A percentile compares a stretch with the other conserved stretches of the same genome.
These are phyloP conservation scores for Ceratobasidium sp. DNA, from an alignment of 1,284 basidiomycete genomes.

Conservation along the genomic window DNA sequence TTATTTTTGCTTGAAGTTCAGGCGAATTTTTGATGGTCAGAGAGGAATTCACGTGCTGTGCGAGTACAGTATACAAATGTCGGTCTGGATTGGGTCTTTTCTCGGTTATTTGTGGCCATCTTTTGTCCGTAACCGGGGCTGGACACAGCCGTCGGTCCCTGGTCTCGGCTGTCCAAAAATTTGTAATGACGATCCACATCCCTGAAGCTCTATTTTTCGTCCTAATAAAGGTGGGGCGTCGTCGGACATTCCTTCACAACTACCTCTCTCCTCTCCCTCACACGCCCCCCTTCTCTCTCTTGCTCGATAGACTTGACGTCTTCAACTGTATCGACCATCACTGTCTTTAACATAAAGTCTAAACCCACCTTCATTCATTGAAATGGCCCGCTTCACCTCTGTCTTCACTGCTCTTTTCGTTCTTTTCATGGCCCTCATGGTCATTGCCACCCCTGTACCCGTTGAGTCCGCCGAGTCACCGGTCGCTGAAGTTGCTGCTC, in stretches of 20 bases:
- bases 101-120: too few relatives aligned
- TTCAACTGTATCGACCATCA: background rate
- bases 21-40: too few relatives aligned
- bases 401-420: constrained; percentile 22
- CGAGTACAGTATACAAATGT: too few relatives aligned
- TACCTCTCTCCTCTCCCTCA: background rate
- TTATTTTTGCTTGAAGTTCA: too few relatives aligned
- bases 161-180: background rate
- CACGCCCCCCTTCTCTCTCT: background rate
- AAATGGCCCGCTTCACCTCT: constrained; percentile 35
- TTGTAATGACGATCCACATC: background rate
- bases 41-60: too few relatives aligned
- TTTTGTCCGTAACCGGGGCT: too few relatives aligned
- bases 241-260: background rate
- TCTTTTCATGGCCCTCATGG: constrained; percentile 30
- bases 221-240: constrained; percentile 1
- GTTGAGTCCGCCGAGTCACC: background rate
- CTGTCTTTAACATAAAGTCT: constrained; percentile 23
- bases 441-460: constrained; percentile 2
- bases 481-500: background rate
- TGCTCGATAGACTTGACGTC: constrained; percentile 14
- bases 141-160: constrained; percentile 6
- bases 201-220: background rate
- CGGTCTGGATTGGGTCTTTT: too few relatives aligned
- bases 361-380: constrained; percentile 4